Evolutionary conservation across 2,329 filamentous ascomycete genomes (phyloP), one percentile per base, ranked within the genome.

Genomic region (Ophiosphaerella korrae): DNA sequence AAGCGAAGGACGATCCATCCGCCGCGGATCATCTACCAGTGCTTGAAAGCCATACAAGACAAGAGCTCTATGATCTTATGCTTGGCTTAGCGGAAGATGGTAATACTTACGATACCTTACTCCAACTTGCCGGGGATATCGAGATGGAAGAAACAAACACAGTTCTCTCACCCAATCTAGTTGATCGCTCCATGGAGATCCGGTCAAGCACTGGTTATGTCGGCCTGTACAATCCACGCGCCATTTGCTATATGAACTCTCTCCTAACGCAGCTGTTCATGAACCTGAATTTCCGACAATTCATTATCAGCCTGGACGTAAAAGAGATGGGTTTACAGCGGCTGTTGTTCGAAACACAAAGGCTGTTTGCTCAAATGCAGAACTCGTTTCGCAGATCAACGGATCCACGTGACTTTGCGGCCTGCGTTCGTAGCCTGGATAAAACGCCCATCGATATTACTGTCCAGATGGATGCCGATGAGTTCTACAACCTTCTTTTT

Each of bases 181-280:
- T 89, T 54, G 89, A 93, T 43, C 81, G 87, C 31, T 74, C 74
- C 34, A 86, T 84, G 63, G 83, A 85, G 13, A 82, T 95, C n/a
- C 85, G 91, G 55, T 86, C 90, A 2, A 75, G 84, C 1, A 89
- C 89, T 55, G 92, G 91, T 16, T 96, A 96, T 69, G 85, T 89
- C n/a, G 94, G 94, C 1, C 75, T 99, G n/a, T 83, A 83, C 49
- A 99, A 99, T 65, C 82, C 97, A 13, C 94, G 91, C 8, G 96
- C 97, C 69, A 97, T 95, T 0, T 99, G 94, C 74, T 99, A 99
- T 70, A 83, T 97, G 68, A 99, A 99, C 71, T 97, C 94, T 0
- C 79, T 99, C 0, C 82, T 97, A 53, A 93, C 92, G 0, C 94
- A 99, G 68, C 83, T 99, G 0, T 99, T 93, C 78, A 97, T 97